These are phyloP conservation scores for Paecilomyces niveus DNA, from an alignment of 2,329 filamentous ascomycete genomes.

Conservation along the genomic window DNA sequence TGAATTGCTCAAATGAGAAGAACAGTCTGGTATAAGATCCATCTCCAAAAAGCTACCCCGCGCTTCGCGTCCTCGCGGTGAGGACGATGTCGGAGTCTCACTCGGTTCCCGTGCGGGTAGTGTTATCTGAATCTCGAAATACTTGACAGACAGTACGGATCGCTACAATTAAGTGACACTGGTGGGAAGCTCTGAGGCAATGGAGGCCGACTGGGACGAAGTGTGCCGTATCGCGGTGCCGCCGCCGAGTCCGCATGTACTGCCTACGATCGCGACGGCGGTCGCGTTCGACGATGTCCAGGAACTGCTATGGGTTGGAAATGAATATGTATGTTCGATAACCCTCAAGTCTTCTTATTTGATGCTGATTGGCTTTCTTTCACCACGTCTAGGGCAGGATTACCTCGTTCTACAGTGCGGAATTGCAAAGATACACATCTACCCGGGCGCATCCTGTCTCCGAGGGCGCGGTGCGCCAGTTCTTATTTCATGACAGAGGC, in stretches of 20 bases:
- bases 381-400: slow-evolving; percentile 64
- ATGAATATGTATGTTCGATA: slow-evolving; percentile 64
- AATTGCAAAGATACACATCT: slow-evolving; percentile 84
- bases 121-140: slow-evolving; percentile 9
- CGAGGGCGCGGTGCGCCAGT: slow-evolving; percentile 77
- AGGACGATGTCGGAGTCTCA: slow-evolving; percentile 27
- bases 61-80: slow-evolving; percentile 24
- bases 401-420: slow-evolving; percentile 77
- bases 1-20: not conserved
- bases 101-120: slow-evolving; percentile 25
- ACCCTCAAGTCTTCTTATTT: not conserved
- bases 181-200: slow-evolving; percentile 18
- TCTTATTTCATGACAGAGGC: slow-evolving; percentile 86
- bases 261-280: slow-evolving; percentile 66
- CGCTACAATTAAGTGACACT: slow-evolving; percentile 1
- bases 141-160: not conserved
- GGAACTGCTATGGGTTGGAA: slow-evolving; percentile 89
- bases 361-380: slow-evolving; percentile 11
- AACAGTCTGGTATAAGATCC: not conserved
- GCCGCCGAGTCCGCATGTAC: slow-evolving; percentile 62
- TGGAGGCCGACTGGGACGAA: slow-evolving; percentile 51
- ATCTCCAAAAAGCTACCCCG: slow-evolving; percentile 23
- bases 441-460: slow-evolving; percentile 68
- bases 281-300: slow-evolving; percentile 84
- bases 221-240: slow-evolving; percentile 76